These are phyloP conservation scores for Wickerhamomyces rabaulensis DNA, from an alignment of 805 yeast species.

Conservation along the genomic window DNA sequence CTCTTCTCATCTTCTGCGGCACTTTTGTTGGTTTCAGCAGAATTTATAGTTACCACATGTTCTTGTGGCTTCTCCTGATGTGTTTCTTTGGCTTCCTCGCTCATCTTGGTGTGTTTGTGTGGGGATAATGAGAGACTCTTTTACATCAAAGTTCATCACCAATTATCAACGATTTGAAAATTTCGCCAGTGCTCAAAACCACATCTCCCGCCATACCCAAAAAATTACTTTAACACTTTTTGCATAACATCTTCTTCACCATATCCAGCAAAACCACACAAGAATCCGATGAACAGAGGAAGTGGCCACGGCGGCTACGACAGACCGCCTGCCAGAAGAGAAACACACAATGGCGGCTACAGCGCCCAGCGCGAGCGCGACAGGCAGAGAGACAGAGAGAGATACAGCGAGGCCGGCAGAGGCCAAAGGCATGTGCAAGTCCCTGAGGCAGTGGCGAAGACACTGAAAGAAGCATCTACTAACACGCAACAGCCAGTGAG, in stretches of 20 bases:
- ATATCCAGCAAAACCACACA: background rate
- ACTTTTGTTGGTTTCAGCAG: background rate
- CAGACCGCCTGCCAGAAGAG: background rate
- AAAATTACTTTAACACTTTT: no score
- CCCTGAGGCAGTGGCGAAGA: background rate
- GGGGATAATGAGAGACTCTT: no score
- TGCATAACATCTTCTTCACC: no score
- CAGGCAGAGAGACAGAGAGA: background rate
- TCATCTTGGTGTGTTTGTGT: background rate
- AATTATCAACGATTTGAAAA: no score
- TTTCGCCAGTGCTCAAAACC: background rate
- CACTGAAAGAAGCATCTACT: constrained; percentile 2
- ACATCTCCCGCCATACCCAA: background rate
- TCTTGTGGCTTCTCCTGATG: no score
- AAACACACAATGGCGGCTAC: background rate
- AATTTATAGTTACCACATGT: background rate
- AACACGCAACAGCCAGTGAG: constrained; percentile 4
- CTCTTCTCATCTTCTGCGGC: background rate
- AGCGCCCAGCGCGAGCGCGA: background rate
- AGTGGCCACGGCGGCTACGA: constrained; percentile 5
- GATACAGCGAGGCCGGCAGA: background rate
- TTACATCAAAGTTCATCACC: no score
- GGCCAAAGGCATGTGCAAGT: constrained; percentile 8
- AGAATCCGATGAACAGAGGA: constrained; percentile 5
- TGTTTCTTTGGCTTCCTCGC: background rate